Base-by-base conservation (phyloP, 2,329 filamentous ascomycete species). In the Fusarium sp. region DNA sequence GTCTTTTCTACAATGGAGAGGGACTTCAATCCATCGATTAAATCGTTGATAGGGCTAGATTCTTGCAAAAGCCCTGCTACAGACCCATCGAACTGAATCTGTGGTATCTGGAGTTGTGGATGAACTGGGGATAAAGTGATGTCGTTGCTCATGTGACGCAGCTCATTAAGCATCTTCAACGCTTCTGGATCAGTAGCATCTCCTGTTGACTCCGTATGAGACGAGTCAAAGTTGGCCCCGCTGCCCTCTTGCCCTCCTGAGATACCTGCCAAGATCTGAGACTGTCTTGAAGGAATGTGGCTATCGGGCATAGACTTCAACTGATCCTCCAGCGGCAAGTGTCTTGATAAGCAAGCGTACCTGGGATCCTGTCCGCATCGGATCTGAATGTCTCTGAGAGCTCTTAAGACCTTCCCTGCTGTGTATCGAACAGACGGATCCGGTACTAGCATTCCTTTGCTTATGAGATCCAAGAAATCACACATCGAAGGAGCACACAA, bases 241-340 rank as follows among this genome's bases (percentile, higher is more conserved):
- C 22, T 18, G 11, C 16, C 7, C 2, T 42, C 16, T 24, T 55
- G 51, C n/a, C 51, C 51, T 31, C 51, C 36, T 20, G 51, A 55
- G 36, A 55, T 55, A n/a, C 51, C 51, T 42, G 36, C 51, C 24
- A 55, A 18, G 22, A 55, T 55, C 22, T 30, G 51, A 55, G 51
- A 55, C 22, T 55, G 51, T 14, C 36, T 55, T 42, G 36, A n/a
- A 31, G 26, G 36, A 42, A 31, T 20, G 16, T 6, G 22, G 3
- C 20, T 18, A 20, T 24, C 22, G 16, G 26, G 22, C 2, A 2
- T 31, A 9, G 35, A 14, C 20, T 31, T 14, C 22, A 24, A 24
- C 20, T 42, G 36, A 14, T 42, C 28, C 51, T 20, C 5, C 7
- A n/a, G n/a, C 15, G 51, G 26, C 26, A 42, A 14, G 26, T 55